Evolutionary conservation across 2,329 filamentous ascomycete species (phyloP).

Genomic region (Fusarium armeniacum): DNA sequence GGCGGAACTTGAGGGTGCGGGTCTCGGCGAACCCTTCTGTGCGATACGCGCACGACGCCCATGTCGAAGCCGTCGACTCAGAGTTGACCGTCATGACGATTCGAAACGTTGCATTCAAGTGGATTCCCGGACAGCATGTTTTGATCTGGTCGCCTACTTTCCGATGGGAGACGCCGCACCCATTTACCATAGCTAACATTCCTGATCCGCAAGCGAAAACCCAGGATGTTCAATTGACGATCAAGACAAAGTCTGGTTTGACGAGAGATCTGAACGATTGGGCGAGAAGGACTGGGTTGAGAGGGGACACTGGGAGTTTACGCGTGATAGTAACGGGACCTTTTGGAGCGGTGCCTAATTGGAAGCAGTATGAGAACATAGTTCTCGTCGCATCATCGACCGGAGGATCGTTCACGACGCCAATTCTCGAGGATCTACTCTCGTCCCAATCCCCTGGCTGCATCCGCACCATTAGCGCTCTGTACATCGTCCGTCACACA

Average conservation of each 20-base stretch:
- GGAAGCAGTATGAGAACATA: conserved; percentile 47
- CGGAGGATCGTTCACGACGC: conserved; percentile 45
- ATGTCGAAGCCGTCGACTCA: conserved; percentile 36
- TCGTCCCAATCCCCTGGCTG: conserved; percentile 39
- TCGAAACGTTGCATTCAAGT: conserved; percentile 41
- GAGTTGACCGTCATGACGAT: conserved; percentile 44
- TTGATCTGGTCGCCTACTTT: conserved; percentile 48
- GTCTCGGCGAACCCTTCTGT: conserved; percentile 28
- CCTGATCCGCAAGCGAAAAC: conserved; percentile 12
- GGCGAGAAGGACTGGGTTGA: conserved; percentile 36
- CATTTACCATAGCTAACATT: conserved; percentile 46
- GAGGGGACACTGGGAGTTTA: conserved; percentile 29
- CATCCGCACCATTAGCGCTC: conserved; percentile 42
- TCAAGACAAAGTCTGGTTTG: conserved; percentile 47
- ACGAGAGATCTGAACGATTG: conserved; percentile 44
- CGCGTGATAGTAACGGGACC: conserved; percentile 45
- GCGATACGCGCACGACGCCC: conserved; percentile 43
- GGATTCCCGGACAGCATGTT: conserved; percentile 48
- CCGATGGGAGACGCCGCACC: conserved; percentile 46
- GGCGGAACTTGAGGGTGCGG: conserved; percentile 44
- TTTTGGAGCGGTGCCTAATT: conserved; percentile 43
- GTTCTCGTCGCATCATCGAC: conserved; percentile 45
- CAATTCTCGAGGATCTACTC: conserved; percentile 44
- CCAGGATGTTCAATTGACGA: conserved; percentile 42
- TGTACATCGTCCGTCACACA: conserved; percentile 43